These are phyloP conservation scores for Apiotrichum porosum DNA, from an alignment of 1,284 basidiomycete species.

Conservation along the genomic window DNA sequence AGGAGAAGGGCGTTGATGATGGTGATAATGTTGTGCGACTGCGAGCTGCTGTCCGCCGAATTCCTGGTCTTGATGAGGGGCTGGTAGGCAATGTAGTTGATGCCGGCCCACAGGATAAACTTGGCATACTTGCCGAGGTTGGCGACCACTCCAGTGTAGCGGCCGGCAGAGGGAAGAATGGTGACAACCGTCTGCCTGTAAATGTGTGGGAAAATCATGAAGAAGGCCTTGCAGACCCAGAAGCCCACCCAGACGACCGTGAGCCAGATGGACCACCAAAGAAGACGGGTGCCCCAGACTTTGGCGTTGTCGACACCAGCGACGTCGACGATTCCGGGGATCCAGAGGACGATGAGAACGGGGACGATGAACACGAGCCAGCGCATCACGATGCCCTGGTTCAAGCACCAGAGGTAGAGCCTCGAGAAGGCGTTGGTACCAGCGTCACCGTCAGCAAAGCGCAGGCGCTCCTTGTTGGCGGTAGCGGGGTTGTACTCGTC, in stretches of 20 bases:
- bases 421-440: slow-evolving; percentile 34
- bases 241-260: slow-evolving; percentile 75
- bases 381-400: slow-evolving; percentile 69
- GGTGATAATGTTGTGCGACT: slow-evolving; percentile 36
- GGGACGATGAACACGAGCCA: slow-evolving; percentile 78
- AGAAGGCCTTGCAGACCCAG: slow-evolving; percentile 69
- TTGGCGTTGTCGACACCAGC: slow-evolving; percentile 58
- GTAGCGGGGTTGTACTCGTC: slow-evolving; percentile 46
- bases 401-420: slow-evolving; percentile 69
- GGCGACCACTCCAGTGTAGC: slow-evolving; percentile 71
- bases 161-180: slow-evolving; percentile 62
- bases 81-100: slow-evolving; percentile 63
- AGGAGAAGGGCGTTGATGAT: slow-evolving; percentile 53
- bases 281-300: slow-evolving; percentile 45
- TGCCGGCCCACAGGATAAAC: slow-evolving; percentile 65
- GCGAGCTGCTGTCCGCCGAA: slow-evolving; percentile 16
- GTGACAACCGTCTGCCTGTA: slow-evolving; percentile 64
- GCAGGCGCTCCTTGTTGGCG: slow-evolving; percentile 40
- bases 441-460: slow-evolving; percentile 48
- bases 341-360: slow-evolving; percentile 66
- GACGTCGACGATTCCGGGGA: slow-evolving; percentile 63
- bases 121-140: slow-evolving; percentile 61
- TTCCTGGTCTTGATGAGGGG: slow-evolving; percentile 55
- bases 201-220: slow-evolving; percentile 59
- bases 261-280: slow-evolving; percentile 88